These are phyloP conservation scores for Durio zibethinus DNA, from an alignment of 345 rosid species.

Conservation along the genomic window DNA sequence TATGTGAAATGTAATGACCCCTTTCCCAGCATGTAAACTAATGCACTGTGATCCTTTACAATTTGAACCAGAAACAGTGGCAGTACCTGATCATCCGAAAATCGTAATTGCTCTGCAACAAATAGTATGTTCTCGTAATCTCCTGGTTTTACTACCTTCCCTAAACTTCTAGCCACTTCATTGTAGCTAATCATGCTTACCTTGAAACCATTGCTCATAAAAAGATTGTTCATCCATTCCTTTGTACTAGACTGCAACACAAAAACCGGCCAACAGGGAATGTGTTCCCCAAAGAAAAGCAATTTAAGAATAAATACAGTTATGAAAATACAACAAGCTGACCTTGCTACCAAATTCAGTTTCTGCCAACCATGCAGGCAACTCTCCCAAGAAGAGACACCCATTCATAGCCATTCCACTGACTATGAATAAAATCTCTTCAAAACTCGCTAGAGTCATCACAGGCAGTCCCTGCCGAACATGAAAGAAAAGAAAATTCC, in stretches of 20 bases:
- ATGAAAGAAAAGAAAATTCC: neutral
- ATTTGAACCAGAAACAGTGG: slow-evolving; percentile 14
- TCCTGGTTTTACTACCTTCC: slow-evolving; percentile 40
- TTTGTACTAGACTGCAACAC: slow-evolving; percentile 44
- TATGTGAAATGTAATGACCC: neutral
- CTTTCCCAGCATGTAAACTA: neutral
- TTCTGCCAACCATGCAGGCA: slow-evolving; percentile 59
- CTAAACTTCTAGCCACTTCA: slow-evolving; percentile 54
- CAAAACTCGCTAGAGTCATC: slow-evolving; percentile 55
- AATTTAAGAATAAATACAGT: neutral
- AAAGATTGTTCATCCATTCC: slow-evolving; percentile 59
- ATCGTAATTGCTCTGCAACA: slow-evolving; percentile 70
- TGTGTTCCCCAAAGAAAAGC: slow-evolving; percentile 6
- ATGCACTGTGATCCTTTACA: neutral
- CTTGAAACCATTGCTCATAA: slow-evolving; percentile 65
- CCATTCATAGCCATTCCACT: slow-evolving; percentile 67
- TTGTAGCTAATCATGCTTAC: slow-evolving; percentile 46
- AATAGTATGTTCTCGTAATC: slow-evolving; percentile 49
- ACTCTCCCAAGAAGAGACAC: slow-evolving; percentile 64
- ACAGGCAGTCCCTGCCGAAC: slow-evolving; percentile 59
- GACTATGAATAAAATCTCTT: slow-evolving; percentile 52
- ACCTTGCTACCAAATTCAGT: slow-evolving; percentile 56
- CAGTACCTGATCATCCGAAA: slow-evolving; percentile 84
- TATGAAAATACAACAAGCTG: slow-evolving; percentile 10
- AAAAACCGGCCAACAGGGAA: slow-evolving; percentile 7